Evolutionary conservation across 2,329 filamentous ascomycete species (phyloP).

Genomic region (Cercospora beticola): DNA sequence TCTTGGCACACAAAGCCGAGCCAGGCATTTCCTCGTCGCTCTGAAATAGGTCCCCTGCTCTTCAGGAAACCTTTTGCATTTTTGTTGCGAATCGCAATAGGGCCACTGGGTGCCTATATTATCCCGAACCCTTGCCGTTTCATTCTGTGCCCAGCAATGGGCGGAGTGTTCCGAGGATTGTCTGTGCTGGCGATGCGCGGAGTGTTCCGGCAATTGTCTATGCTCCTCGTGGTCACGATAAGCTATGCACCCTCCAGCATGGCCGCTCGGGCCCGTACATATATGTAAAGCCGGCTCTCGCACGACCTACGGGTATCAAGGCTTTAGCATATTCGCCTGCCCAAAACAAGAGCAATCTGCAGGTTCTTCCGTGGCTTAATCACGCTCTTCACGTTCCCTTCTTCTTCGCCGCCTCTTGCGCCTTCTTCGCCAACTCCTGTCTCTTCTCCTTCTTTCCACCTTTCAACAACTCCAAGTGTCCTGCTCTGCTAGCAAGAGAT

Average conservation of each 20-base stretch:
- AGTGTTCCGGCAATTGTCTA: not conserved
- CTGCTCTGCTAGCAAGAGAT: constrained; percentile 64
- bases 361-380: not conserved
- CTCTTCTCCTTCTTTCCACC: constrained; percentile 63
- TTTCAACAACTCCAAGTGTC: constrained; percentile 67
- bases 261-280: not conserved
- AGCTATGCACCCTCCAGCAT: not conserved
- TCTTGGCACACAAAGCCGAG: not conserved
- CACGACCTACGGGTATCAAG: not conserved
- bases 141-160: not conserved
- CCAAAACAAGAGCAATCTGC: not conserved
- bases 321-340: not conserved
- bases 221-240: not conserved
- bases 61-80: not conserved
- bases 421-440: constrained; percentile 26
- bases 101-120: not conserved
- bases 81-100: not conserved
- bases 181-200: not conserved
- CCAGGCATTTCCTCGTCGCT: not conserved
- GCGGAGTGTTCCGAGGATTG: not conserved
- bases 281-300: not conserved
- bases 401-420: not conserved
- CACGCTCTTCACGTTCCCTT: not conserved
- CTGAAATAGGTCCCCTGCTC: not conserved
- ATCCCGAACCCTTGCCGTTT: not conserved